A percentile compares a stretch with the other conserved stretches of the same genome.
Evolutionary conservation across 371 early-diverging fungal species (phyloP).

Genomic region (Lichtheimia ramosa): DNA sequence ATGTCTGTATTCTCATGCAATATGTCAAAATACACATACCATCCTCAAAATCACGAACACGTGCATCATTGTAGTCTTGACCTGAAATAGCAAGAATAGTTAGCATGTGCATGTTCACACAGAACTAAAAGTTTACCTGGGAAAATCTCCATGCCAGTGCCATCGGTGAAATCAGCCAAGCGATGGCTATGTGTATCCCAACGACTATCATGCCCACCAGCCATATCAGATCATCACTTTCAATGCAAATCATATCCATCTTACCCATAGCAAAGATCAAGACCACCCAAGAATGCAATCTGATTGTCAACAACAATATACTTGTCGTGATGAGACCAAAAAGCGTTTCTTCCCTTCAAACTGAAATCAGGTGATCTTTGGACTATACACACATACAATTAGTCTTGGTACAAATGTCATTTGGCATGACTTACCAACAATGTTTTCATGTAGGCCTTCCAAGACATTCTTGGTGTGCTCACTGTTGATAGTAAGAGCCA

Average conservation of each 20-base stretch:
- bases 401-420: too few species aligned
- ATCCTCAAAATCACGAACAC: constrained; percentile 83
- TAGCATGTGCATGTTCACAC: not conserved
- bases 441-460: constrained; percentile 74
- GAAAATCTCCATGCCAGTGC: constrained; percentile 35
- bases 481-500: constrained; percentile 79
- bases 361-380: constrained; percentile 75
- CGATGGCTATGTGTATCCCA: constrained; percentile 70
- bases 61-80: constrained; percentile 92
- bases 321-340: constrained; percentile 87
- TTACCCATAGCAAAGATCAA: constrained; percentile 79
- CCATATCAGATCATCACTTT: not conserved
- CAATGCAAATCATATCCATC: not conserved
- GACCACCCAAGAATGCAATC: constrained; percentile 80
- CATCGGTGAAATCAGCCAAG: constrained; percentile 51
- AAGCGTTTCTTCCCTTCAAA: constrained; percentile 57
- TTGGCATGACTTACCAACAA: constrained; percentile 48
- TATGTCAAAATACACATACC: constrained; percentile 31
- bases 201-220: constrained; percentile 45
- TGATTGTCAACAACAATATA: constrained; percentile 70
- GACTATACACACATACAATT: constrained; percentile 26
- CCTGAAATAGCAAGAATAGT: constrained; percentile 36
- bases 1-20: not conserved
- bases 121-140: constrained; percentile 20
- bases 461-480: constrained; percentile 78